Evolutionary conservation across 75 land plant genomes (phyloP).

Genomic region (Adiantum capillusveneris): DNA sequence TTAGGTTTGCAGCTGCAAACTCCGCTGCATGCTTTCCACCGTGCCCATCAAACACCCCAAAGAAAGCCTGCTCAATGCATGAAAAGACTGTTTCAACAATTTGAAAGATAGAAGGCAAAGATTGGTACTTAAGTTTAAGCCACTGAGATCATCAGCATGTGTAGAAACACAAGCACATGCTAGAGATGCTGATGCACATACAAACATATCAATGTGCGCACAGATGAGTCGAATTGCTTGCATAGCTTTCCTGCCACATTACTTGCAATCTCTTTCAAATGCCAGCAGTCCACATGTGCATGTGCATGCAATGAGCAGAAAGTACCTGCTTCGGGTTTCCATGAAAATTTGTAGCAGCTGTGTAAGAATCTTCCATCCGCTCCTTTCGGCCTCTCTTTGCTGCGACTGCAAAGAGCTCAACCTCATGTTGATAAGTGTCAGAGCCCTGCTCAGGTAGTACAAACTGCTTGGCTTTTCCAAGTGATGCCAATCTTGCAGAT

Average conservation of each 20-base stretch:
- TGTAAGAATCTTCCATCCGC: conserved; percentile 57
- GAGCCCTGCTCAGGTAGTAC: background rate
- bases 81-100: background rate
- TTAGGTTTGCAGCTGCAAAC: conserved; percentile 57
- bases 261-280: too few relatives aligned
- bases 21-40: conserved; percentile 69
- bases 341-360: conserved; percentile 29
- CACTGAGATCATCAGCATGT: too few relatives aligned
- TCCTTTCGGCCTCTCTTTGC: conserved; percentile 61
- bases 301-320: background rate
- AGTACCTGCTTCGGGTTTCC: conserved; percentile 33
- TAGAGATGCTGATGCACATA: too few relatives aligned
- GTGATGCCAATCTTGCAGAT: conserved; percentile 5
- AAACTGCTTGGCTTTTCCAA: background rate
- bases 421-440: conserved; percentile 13
- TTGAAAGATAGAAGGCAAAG: too few relatives aligned
- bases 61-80: conserved; percentile 45
- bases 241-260: background rate
- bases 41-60: conserved; percentile 89
- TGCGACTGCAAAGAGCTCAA: conserved; percentile 38
- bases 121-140: too few relatives aligned
- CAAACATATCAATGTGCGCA: too few relatives aligned
- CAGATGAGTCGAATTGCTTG: too few relatives aligned
- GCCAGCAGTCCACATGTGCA: too few relatives aligned
- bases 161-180: too few relatives aligned